A percentile compares a stretch with the other conserved stretches of the same genome.
Conservation (phyloP, 176 grass and related monocot species). For the Thalia dealbata region DNA sequence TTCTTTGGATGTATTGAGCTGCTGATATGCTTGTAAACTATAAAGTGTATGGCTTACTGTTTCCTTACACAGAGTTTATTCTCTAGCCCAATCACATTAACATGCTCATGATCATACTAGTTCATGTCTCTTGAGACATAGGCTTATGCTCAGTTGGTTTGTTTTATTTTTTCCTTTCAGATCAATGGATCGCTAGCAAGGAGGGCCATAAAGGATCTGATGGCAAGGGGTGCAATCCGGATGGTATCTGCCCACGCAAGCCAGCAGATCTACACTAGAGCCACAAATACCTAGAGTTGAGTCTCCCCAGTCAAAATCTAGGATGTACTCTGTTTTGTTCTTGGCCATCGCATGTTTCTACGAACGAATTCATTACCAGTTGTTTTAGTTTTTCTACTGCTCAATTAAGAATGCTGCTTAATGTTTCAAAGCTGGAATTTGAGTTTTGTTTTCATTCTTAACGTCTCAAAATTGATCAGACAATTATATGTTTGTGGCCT, state of each 20-base stretch:
- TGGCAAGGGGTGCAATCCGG: conserved; percentile 10
- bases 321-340: neutral
- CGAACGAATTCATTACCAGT: neutral
- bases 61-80: no score
- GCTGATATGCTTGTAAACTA: no score
- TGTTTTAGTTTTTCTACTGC: neutral
- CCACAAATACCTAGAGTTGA: conserved; percentile 9
- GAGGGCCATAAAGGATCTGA: conserved; percentile 17
- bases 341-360: neutral
- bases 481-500: no score
- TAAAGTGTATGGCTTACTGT: no score
- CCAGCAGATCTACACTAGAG: conserved; percentile 18
- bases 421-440: neutral
- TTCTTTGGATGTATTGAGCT: no score
- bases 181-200: conserved; percentile 11
- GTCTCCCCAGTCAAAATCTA: neutral
- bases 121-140: no score
- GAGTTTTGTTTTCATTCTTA: neutral
- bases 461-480: no score
- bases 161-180: neutral
- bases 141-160: neutral
- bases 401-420: neutral
- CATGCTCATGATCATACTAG: no score
- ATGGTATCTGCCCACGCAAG: conserved; percentile 13
- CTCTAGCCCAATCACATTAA: no score